Evolutionary conservation across 768 basidiomycete genomes (phyloP).

Genomic region (Pisolithus tinctorius): DNA sequence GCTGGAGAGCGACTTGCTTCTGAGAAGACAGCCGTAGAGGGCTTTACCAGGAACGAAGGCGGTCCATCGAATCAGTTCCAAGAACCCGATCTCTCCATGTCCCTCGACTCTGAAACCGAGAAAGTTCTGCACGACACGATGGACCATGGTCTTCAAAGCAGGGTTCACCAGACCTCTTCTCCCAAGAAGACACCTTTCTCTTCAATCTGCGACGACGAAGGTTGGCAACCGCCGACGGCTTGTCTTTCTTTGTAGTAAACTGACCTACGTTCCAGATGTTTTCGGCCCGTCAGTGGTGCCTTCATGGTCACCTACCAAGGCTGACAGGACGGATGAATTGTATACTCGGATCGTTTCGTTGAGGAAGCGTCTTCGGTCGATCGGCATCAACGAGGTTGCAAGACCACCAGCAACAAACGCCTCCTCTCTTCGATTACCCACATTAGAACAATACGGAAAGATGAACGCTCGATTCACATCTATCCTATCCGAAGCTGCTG

Average conservation of each 20-base stretch:
- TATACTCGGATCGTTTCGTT: conserved; percentile 45
- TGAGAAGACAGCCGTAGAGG: not conserved
- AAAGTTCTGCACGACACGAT: conserved; percentile 1
- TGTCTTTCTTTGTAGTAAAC: not conserved
- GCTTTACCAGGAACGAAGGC: not conserved
- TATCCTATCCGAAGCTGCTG: conserved; percentile 39
- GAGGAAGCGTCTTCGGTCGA: conserved; percentile 53
- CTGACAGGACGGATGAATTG: conserved; percentile 38
- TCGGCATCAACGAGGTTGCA: conserved; percentile 51
- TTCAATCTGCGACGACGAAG: conserved; percentile 13
- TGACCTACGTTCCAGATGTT: conserved; percentile 39
- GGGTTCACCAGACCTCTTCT: not conserved
- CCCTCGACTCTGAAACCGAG: not conserved
- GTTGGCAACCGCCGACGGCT: conserved; percentile 10
- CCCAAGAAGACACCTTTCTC: conserved; percentile 3
- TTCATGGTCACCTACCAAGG: conserved; percentile 25
- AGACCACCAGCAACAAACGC: conserved; percentile 32
- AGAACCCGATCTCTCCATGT: not conserved
- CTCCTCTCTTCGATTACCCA: conserved; percentile 44
- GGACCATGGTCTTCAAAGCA: not conserved
- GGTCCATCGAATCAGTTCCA: not conserved
- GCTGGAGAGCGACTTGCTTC: not conserved
- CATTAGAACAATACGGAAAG: conserved; percentile 37
- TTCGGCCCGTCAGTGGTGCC: conserved; percentile 44
- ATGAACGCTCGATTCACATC: conserved; percentile 41